These are phyloP conservation scores for Vitis amurensis DNA, from an alignment of 164 flowering plant species.

Conservation along the genomic window DNA sequence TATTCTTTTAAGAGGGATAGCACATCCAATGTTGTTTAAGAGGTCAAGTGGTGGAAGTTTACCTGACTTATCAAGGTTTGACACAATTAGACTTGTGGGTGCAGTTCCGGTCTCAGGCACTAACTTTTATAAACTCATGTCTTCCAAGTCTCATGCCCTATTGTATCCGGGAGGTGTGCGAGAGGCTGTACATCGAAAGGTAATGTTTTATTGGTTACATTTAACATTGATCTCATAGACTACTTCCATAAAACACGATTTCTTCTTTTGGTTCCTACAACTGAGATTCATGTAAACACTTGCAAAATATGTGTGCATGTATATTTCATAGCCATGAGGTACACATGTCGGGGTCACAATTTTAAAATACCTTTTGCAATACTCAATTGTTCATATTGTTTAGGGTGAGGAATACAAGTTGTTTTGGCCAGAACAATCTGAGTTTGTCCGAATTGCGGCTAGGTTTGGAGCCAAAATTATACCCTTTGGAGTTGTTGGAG, in stretches of 20 bases:
- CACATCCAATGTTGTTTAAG: constrained; percentile 44
- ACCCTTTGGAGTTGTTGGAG: constrained; percentile 84
- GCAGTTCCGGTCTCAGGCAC: constrained; percentile 67
- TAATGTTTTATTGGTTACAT: constrained; percentile 12
- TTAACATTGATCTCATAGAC: no score
- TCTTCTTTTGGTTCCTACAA: background rate
- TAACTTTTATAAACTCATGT: constrained; percentile 50
- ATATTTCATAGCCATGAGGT: background rate
- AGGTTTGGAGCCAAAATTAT: constrained; percentile 81
- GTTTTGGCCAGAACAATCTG: constrained; percentile 80
- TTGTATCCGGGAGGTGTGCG: constrained; percentile 75
- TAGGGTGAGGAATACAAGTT: constrained; percentile 84
- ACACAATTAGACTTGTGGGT: constrained; percentile 53
- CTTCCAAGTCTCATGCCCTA: constrained; percentile 55
- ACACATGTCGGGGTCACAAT: no score
- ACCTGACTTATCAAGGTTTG: constrained; percentile 36
- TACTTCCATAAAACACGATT: no score
- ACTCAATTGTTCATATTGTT: background rate
- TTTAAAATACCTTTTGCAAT: no score
- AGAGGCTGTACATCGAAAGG: constrained; percentile 82
- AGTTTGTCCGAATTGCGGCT: constrained; percentile 84
- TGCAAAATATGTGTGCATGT: background rate
- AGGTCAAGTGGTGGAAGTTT: constrained; percentile 30
- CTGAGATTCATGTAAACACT: background rate
- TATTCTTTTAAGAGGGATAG: constrained; percentile 25